Percentiles rank a stretch among this genome's conserved stretches.
Conservation (phyloP, 1,284 basidiomycete species). For the Heterobasidion parviporum region DNA sequence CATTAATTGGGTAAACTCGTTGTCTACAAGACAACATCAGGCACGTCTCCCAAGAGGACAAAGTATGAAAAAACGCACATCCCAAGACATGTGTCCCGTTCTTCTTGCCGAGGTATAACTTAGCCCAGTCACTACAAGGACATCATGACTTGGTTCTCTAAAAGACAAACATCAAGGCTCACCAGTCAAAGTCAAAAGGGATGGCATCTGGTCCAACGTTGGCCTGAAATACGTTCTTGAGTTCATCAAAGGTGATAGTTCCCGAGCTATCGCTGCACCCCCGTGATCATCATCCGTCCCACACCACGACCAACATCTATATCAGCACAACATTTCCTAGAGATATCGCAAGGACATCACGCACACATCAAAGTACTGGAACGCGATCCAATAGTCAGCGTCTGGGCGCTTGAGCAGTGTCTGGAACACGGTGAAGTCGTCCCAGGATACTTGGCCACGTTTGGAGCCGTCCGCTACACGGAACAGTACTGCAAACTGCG, state of each 20-base stretch:
- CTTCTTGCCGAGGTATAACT: slow-evolving; percentile 87
- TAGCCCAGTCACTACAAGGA: slow-evolving; percentile 76
- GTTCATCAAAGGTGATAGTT: slow-evolving; percentile 85
- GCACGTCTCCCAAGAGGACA: slow-evolving; percentile 3
- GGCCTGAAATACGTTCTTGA: slow-evolving; percentile 82
- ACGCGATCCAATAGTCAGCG: slow-evolving; percentile 94
- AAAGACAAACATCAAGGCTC: slow-evolving; percentile 15
- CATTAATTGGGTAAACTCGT: slow-evolving; percentile 95
- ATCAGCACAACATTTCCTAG: neutral
- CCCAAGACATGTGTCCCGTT: slow-evolving; percentile 86
- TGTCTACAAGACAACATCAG: slow-evolving; percentile 41
- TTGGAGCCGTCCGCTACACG: slow-evolving; percentile 79
- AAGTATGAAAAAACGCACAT: slow-evolving; percentile 45
- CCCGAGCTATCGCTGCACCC: slow-evolving; percentile 72
- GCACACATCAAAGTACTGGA: slow-evolving; percentile 92
- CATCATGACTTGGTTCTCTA: neutral
- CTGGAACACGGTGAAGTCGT: slow-evolving; percentile 92
- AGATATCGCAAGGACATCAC: slow-evolving; percentile 21
- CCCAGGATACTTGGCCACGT: slow-evolving; percentile 81
- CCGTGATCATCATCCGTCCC: neutral
- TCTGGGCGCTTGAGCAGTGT: slow-evolving; percentile 84
- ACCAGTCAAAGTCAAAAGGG: slow-evolving; percentile 94
- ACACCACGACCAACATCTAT: neutral
- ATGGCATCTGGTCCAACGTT: slow-evolving; percentile 78
- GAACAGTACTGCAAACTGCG: slow-evolving; percentile 86